These are phyloP conservation scores for Colletotrichum spaethianum DNA, from an alignment of 2,329 filamentous ascomycete genomes.

Conservation along the genomic window DNA sequence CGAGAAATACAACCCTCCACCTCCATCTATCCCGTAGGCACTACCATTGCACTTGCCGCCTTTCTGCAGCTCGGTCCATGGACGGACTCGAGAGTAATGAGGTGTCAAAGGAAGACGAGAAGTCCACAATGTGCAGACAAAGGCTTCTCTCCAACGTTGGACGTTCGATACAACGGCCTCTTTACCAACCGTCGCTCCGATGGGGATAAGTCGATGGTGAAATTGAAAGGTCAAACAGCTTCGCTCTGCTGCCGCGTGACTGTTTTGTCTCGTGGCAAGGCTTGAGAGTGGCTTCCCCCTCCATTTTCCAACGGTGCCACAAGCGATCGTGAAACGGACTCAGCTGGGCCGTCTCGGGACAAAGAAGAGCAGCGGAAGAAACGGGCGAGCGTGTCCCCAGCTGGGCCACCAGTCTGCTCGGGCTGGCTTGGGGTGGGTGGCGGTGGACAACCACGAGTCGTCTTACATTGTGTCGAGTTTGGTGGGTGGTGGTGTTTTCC, in stretches of 20 bases:
- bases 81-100: slow-evolving; percentile 5
- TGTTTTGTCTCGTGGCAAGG: not conserved
- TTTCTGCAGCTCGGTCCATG: not conserved
- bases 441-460: slow-evolving; percentile 18
- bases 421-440: not conserved
- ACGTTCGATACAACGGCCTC: not conserved
- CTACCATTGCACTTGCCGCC: not conserved
- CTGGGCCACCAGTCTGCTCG: not conserved
- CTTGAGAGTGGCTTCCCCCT: not conserved
- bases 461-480: not conserved
- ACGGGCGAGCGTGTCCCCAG: not conserved
- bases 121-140: slow-evolving; percentile 6
- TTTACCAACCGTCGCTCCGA: not conserved
- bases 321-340: slow-evolving; percentile 4
- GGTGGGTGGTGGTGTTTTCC: not conserved
- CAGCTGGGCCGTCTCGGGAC: slow-evolving; percentile 1
- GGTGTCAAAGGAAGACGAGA: not conserved
- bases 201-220: not conserved
- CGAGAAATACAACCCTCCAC: slow-evolving; percentile 1
- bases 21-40: not conserved
- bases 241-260: not conserved
- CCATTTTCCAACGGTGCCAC: not conserved
- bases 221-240: not conserved
- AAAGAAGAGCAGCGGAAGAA: slow-evolving; percentile 21
- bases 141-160: not conserved